Base-by-base conservation (phyloP, 106 monocot genomes). In the Acorus gramineus region DNA sequence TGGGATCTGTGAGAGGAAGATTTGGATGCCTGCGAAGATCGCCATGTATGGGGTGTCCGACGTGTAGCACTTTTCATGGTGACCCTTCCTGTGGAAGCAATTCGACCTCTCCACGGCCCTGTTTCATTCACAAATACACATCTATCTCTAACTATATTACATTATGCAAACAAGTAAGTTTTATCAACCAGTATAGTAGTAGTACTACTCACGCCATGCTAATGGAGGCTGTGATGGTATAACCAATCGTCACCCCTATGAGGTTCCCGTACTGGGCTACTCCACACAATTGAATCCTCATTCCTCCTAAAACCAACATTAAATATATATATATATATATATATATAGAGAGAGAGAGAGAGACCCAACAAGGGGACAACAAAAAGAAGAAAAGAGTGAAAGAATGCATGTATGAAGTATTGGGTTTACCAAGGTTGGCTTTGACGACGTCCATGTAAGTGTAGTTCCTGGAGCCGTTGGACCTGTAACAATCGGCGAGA, bases 221-320 rank as follows among this genome's bases (percentile, higher is more conserved):
- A 48, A 86, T 94, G 49, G 86, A 81, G 13, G 83, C 81, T 13
- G 93, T 94, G 70, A 94, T 86, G 4, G 86, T 86, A 71, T 86
- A 94, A 14, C 89, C 89, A 45, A 89, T 76, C 42, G 77, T 76
- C 3, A 84, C 86, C 6, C 93, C 89, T 0, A 94, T 70, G 2
- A 94, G 84, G 72, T 89, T 89, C 62, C 69, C 56, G 69, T 94
- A 94, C 62, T 89, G 93, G 2, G 89, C 81, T 11, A 89, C 12
- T 5, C 81, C 80, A 62, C 89, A 94, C 0, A 94, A 42, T 48
- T 65, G 76, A 47, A 70, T 77, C 10, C 79, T 73, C 47, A 64
- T 8, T 8, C 65, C 81, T 7, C 91, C 91, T 92, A 53, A 53
- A 47, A 3, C n/a, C 28, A 52, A 50, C 42, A 66, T 3, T 10